Evolutionary conservation across 2,329 filamentous ascomycete species (phyloP), one percentile per base, ranked within the genome.

Genomic region (Ophiostoma fasciatum): DNA sequence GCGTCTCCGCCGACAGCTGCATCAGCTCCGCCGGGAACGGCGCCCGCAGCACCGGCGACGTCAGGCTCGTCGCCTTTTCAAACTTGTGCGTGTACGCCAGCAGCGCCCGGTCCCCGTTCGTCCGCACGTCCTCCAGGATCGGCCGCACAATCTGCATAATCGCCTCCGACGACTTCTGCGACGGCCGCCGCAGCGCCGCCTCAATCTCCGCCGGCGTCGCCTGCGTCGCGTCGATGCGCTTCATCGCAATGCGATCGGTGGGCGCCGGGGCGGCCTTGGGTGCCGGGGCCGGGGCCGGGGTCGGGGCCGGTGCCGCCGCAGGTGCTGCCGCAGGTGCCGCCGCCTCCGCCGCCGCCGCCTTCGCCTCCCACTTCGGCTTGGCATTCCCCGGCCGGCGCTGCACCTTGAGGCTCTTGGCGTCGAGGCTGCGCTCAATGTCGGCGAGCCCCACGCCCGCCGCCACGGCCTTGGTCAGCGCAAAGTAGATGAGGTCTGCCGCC

Each of bases 71-170:
- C 1, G 88, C 90, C 62, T 88, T 94, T 54, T 98, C 90, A 48
- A 98, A 98, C 57, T 92, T 94, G 69, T 94, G 87, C 1, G 90
- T 96, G 58, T 94, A 96, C 34, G 82, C 79, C 30, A 98, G 69
- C 18, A 98, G 68, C 4, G 84, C 87, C 49, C 79, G 79, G 58
- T 98, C 90, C 36, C 90, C 90, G 23, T 82, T 74, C 29, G 73
- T 68, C 38, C 78, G 81, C 37, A 98, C 80, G 32, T 87, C 82
- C 39, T 88, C 75, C 51, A 98, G 84, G 49, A 98, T 98, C 1
- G 90, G 90, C 25, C 73, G 75, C 40, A 94, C 83, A 35, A 96
- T 88, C 44, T 77, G 77, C 62, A 96, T 77, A 46, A 98, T 94
- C 40, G 82, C 74, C 17, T 96, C 88, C n/a, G 83, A 84, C 2